phyloP scores from a whole-genome alignment of 2,329 filamentous ascomycete genomes.

The Capronia epimyces region DNA sequence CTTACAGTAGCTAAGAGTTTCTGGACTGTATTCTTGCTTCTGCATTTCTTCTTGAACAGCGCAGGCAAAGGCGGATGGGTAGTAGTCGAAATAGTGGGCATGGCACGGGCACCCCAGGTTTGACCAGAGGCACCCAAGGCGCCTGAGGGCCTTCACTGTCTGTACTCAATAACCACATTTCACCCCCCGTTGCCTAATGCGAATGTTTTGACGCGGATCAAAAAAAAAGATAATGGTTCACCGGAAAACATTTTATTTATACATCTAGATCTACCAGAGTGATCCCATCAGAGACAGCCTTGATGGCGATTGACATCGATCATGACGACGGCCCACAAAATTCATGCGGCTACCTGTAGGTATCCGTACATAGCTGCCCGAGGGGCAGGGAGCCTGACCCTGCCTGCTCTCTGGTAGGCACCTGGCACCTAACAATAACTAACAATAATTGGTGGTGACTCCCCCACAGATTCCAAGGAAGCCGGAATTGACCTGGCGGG shows the following conservation, averaged over 20 bases:
- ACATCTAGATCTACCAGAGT: no score
- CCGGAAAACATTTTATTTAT: no score
- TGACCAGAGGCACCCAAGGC: neutral
- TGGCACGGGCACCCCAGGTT: neutral
- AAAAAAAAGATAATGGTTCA: no score
- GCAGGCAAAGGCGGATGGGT: no score
- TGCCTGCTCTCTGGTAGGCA: neutral
- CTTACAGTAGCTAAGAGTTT: neutral
- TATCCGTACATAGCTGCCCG: no score
- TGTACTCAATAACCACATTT: neutral
- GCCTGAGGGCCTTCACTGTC: neutral
- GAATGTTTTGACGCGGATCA: no score
- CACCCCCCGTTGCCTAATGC: no score
- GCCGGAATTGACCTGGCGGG: neutral
- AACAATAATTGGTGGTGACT: neutral
- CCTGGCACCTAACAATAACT: neutral
- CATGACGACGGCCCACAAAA: neutral
- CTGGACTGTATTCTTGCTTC: neutral
- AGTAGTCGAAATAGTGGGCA: neutral
- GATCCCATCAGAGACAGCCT: neutral
- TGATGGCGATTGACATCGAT: neutral
- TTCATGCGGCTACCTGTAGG: no score
- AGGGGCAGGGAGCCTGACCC: no score
- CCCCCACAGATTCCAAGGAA: neutral
- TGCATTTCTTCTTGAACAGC: neutral